Evolutionary conservation across 106 monocot species (phyloP).

Genomic region (Dioscorea dumetorum): DNA sequence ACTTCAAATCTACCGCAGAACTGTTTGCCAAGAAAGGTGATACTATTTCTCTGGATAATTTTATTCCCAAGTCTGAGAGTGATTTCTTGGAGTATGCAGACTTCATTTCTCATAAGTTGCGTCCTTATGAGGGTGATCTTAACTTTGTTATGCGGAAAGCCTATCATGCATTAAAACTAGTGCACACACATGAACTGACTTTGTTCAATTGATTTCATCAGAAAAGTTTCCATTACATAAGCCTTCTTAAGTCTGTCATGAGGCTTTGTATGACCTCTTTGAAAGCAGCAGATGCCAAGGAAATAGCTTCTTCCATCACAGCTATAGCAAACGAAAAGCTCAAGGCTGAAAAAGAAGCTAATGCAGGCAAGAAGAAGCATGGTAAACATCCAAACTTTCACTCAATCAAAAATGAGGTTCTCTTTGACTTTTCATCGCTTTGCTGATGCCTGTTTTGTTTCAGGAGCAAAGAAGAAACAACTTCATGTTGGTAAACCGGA

Average conservation of each 20-base stretch:
- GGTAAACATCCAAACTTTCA: constrained; percentile 28
- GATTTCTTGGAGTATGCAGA: constrained; percentile 96
- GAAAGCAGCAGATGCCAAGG: constrained; percentile 92
- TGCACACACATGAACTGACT: no score
- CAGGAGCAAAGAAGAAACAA: constrained; percentile 93
- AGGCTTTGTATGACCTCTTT: constrained; percentile 64
- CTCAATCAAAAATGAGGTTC: background rate
- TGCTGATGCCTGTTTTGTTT: background rate
- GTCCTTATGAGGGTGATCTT: constrained; percentile 68
- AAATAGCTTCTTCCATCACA: constrained; percentile 71
- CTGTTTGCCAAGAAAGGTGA: constrained; percentile 67
- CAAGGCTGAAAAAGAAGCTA: constrained; percentile 88
- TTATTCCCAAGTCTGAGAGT: constrained; percentile 90
- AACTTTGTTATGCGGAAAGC: no score
- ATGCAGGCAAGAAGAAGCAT: constrained; percentile 91
- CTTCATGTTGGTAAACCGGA: constrained; percentile 71
- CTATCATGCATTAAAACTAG: no score
- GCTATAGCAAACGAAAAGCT: constrained; percentile 94
- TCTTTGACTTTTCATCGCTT: no score
- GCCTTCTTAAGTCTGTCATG: constrained; percentile 77
- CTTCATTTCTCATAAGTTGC: constrained; percentile 75
- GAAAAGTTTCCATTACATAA: constrained; percentile 94
- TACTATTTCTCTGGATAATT: constrained; percentile 75
- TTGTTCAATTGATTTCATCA: constrained; percentile 11
- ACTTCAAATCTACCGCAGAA: constrained; percentile 79